Conservation (phyloP, 345 rosid genomes). For the Xanthoceras sorbifolium region DNA sequence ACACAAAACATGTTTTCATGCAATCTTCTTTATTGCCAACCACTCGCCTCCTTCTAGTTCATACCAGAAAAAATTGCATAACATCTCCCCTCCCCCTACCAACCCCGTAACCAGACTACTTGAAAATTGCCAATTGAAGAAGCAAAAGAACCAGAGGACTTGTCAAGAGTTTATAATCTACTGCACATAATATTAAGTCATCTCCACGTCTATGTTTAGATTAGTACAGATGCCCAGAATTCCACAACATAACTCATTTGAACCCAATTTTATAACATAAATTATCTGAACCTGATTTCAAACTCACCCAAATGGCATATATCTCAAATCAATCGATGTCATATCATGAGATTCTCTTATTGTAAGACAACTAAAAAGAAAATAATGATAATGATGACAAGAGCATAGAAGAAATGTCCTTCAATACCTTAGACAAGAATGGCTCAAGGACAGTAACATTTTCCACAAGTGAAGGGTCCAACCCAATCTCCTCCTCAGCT, state of each 20-base stretch:
- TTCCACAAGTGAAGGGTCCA: slow-evolving; percentile 69
- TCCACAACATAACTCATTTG: background rate
- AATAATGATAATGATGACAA: background rate
- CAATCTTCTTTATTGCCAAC: background rate
- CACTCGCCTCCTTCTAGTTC: background rate
- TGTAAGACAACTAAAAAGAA: background rate
- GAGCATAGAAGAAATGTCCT: background rate
- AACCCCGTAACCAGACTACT: background rate
- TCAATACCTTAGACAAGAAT: slow-evolving; percentile 79
- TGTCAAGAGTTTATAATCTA: background rate
- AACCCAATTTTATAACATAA: background rate
- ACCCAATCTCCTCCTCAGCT: slow-evolving; percentile 72
- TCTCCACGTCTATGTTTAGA: background rate
- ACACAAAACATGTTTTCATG: background rate
- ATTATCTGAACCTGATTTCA: background rate
- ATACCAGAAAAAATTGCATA: background rate
- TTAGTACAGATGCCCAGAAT: background rate
- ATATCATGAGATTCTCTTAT: background rate
- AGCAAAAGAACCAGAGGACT: background rate
- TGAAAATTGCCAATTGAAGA: background rate
- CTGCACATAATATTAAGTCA: background rate
- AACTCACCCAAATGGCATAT: background rate
- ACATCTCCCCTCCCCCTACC: background rate
- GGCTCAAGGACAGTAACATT: slow-evolving; percentile 77
- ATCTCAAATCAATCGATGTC: background rate